These are phyloP conservation scores for Solanum paucissectum DNA, from an alignment of 257 asterid species.

Conservation along the genomic window DNA sequence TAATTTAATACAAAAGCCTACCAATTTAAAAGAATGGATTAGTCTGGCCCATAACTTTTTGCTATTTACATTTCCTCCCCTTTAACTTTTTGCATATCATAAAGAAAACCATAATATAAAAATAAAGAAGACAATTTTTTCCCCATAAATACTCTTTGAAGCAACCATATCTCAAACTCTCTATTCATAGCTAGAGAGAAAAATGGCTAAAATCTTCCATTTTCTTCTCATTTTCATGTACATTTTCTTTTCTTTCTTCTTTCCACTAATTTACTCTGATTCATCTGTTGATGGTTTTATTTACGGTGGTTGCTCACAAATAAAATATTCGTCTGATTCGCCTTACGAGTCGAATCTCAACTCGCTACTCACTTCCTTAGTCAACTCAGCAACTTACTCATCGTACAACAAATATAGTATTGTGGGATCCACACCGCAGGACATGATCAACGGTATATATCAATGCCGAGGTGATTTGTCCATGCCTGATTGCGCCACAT, in stretches of 20 bases:
- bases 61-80: neutral
- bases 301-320: conserved; percentile 54
- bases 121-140: neutral
- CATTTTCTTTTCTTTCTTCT: conserved; percentile 12
- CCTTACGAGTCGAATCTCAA: conserved; percentile 66
- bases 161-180: neutral
- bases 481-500: conserved; percentile 91
- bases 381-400: conserved; percentile 84
- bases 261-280: conserved; percentile 12
- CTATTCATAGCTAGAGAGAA: neutral
- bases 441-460: conserved; percentile 53
- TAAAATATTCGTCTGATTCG: conserved; percentile 48
- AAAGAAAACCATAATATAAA: neutral
- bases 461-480: conserved; percentile 82
- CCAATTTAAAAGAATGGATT: neutral
- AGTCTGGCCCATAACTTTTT: neutral
- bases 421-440: conserved; percentile 51
- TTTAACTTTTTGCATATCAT: neutral
- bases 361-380: conserved; percentile 71
- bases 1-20: neutral
- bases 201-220: conserved; percentile 12
- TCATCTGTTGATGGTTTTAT: conserved; percentile 41
- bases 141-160: neutral
- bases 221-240: neutral
- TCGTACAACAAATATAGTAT: conserved; percentile 76